These are phyloP conservation scores for Cystobasidium slooffiae DNA, from an alignment of 1,284 basidiomycete genomes.

Conservation along the genomic window DNA sequence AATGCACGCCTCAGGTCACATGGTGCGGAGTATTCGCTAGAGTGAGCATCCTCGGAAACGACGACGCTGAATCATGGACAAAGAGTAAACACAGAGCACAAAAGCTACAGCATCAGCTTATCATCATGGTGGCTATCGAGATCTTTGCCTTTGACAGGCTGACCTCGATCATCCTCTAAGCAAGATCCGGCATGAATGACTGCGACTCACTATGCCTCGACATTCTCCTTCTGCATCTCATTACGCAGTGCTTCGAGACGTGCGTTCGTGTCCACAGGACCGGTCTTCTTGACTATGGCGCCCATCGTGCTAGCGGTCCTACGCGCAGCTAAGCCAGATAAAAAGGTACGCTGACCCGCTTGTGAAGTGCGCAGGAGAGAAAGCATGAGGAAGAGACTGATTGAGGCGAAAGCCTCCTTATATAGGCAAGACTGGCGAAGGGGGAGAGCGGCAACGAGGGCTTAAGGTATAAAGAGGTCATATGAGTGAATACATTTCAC, in stretches of 20 bases:
- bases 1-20: slow-evolving; percentile 82
- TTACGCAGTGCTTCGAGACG: slow-evolving; percentile 60
- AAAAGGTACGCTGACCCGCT: slow-evolving; percentile 1
- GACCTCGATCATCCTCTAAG: slow-evolving; percentile 8
- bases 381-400: background rate
- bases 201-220: slow-evolving; percentile 80
- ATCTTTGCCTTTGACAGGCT: background rate
- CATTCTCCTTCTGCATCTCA: slow-evolving; percentile 71
- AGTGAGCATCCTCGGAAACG: slow-evolving; percentile 66
- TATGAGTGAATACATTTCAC: too few relatives aligned
- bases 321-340: background rate
- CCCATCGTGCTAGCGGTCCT: slow-evolving; percentile 33
- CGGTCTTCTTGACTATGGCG: slow-evolving; percentile 38
- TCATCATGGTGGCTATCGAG: background rate
- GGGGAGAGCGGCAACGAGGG: background rate
- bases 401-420: background rate
- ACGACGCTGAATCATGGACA: slow-evolving; percentile 52
- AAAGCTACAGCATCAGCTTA: background rate
- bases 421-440: background rate
- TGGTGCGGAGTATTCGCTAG: slow-evolving; percentile 79
- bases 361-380: slow-evolving; percentile 14
- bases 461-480: too few relatives aligned
- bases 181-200: background rate
- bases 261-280: slow-evolving; percentile 39
- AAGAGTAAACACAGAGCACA: background rate